Evolutionary conservation across 1,139 yeast genomes (phyloP), one percentile per base, ranked within the genome.

Genomic region (Hemisphaericaspora xylofermentans): DNA sequence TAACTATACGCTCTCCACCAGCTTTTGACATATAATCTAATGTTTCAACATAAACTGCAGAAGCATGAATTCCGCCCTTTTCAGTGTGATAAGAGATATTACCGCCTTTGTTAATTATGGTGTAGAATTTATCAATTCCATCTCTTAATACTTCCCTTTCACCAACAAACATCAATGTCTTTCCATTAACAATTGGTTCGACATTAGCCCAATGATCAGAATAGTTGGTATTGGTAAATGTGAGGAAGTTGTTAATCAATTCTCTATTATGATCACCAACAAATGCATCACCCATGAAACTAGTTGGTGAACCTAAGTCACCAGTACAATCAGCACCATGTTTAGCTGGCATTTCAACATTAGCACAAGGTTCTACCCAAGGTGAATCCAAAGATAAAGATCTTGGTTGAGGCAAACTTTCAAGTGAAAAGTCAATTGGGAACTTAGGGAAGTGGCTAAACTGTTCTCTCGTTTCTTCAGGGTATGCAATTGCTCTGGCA

Each of bases 61-160:
- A 48, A 26, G 57, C 61, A 43, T 61, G 66, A 28, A 60, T 56
- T n/a, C 66, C 65, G 5, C 64, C 64, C 22, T 54, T 53, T 36
- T 63, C 68, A 21, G 60, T 33, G 32, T 44, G 46, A 6, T 45
- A 44, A 30, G 49, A 43, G 22, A 62, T 42, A 15, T 47, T 47
- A 13, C 44, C 43, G 16, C 54, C 56, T 13, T 46, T 44, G 36
- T 55, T 47, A 22, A 58, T 43, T 4, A 45, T 49, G 1, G 46
- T 42, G 15, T 44, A 17, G 38, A 54, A 58, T 2, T 39, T 35
- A 39, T 57, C 60, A 28, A 56, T 51, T 1, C 60, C 66, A 29
- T 58, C 60, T 32, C 60, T 52, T 35, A 69, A 55, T 3, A 64
- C 57, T 50, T 69, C 75, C 31, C 64, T 49, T 38, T 60, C 71